Conservation (phyloP, 768 basidiomycete species). For the Heimioporus sp. region DNA sequence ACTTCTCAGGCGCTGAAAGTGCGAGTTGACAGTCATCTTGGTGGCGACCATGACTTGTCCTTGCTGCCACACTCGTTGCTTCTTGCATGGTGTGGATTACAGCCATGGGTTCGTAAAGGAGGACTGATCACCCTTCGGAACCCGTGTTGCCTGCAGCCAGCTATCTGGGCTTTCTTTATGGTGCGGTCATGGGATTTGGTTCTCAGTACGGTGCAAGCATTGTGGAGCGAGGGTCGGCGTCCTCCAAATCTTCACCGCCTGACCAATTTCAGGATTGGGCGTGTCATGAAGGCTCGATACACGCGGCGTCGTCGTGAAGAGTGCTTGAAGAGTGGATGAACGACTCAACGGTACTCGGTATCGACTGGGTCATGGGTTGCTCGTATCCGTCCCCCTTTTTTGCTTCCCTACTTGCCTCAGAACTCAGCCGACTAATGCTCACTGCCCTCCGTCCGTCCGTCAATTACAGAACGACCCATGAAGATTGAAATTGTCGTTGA, state of each 20-base stretch:
- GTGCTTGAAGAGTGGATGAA: constrained; percentile 25
- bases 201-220: constrained; percentile 32
- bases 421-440: constrained; percentile 34
- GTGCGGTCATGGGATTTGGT: constrained; percentile 33
- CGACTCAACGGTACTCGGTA: constrained; percentile 23
- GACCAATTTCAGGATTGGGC: constrained; percentile 34
- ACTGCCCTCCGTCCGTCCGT: constrained; percentile 34
- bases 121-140: constrained; percentile 30
- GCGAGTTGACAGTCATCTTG: constrained; percentile 28
- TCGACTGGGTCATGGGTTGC: constrained; percentile 25
- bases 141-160: constrained; percentile 25
- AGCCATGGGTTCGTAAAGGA: constrained; percentile 21
- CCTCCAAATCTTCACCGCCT: constrained; percentile 33
- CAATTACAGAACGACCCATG: constrained; percentile 87
- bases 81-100: constrained; percentile 20
- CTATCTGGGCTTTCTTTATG: constrained; percentile 24
- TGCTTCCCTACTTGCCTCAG: constrained; percentile 35
- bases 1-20: constrained; percentile 25
- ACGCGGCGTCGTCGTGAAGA: constrained; percentile 18
- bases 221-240: constrained; percentile 25
- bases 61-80: constrained; percentile 20
- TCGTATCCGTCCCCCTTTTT: constrained; percentile 45
- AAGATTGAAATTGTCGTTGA: constrained; percentile 97
- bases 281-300: constrained; percentile 25
- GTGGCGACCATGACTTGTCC: constrained; percentile 32